Percentiles rank a stretch among this genome's conserved stretches.
phyloP scores from a whole-genome alignment of 768 basidiomycete genomes.

The Lenzites betulinus region DNA sequence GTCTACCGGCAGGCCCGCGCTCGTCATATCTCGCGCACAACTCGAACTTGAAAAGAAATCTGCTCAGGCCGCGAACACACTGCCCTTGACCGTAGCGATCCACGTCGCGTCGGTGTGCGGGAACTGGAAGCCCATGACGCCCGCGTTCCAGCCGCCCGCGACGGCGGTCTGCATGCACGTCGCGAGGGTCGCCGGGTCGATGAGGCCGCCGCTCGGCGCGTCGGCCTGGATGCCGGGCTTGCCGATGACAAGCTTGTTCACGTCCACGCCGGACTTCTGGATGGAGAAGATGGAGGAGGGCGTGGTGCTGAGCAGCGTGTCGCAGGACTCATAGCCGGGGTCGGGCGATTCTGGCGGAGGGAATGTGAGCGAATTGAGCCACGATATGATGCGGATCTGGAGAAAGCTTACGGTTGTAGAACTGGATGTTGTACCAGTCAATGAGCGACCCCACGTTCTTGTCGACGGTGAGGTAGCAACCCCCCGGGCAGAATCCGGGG shows the following conservation, averaged over 20 bases:
- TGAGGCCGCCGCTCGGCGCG: constrained; percentile 54
- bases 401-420: constrained; percentile 35
- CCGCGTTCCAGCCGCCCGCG: constrained; percentile 51
- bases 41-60: too few relatives aligned
- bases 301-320: constrained; percentile 39
- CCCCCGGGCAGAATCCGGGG: constrained; percentile 35
- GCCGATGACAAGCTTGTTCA: constrained; percentile 56
- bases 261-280: constrained; percentile 42
- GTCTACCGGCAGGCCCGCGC: not conserved
- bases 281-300: constrained; percentile 55
- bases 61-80: not conserved
- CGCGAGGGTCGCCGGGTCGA: constrained; percentile 55
- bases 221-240: constrained; percentile 47
- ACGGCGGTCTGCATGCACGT: constrained; percentile 61
- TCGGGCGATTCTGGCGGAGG: constrained; percentile 19
- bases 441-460: constrained; percentile 43
- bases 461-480: constrained; percentile 43
- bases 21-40: not conserved
- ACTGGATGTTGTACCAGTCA: constrained; percentile 50
- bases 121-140: constrained; percentile 40
- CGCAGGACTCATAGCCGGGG: constrained; percentile 38
- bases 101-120: not conserved
- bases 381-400: not conserved
- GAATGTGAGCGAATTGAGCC: constrained; percentile 11
- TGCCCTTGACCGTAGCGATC: not conserved